These are phyloP conservation scores for Leucosporidium scottii DNA, from an alignment of 768 basidiomycete species.

Conservation along the genomic window DNA sequence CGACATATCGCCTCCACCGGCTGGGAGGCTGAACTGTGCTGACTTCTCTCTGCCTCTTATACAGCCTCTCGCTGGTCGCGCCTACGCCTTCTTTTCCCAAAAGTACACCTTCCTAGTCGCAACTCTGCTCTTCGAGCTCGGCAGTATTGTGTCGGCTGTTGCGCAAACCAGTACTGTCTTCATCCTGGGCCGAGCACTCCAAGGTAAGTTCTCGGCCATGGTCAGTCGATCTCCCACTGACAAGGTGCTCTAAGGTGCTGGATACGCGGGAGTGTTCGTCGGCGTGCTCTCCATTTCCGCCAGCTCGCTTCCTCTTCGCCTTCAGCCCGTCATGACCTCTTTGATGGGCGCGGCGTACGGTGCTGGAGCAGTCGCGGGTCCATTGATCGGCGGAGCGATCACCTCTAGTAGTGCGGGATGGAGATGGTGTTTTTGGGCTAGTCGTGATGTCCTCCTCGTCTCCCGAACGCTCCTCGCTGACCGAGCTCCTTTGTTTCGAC, in stretches of 20 bases:
- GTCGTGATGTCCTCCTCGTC: background rate
- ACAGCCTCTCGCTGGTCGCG: conserved; percentile 16
- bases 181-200: conserved; percentile 22
- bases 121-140: conserved; percentile 11
- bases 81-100: conserved; percentile 18
- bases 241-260: too few species aligned
- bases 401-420: background rate
- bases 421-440: conserved; percentile 1
- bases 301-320: conserved; percentile 9
- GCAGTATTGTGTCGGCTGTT: conserved; percentile 16
- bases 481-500: background rate
- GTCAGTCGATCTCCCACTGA: too few species aligned
- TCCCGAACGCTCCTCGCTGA: background rate
- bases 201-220: too few species aligned
- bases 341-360: conserved; percentile 19
- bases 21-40: too few species aligned
- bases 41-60: conserved; percentile 16
- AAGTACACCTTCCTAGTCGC: conserved; percentile 10
- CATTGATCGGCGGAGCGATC: conserved; percentile 3
- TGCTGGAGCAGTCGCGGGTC: conserved; percentile 5
- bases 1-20: background rate
- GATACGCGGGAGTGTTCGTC: conserved; percentile 7
- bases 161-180: conserved; percentile 7
- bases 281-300: conserved; percentile 21
- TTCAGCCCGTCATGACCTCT: conserved; percentile 15